Evolutionary conservation across 2,329 filamentous ascomycete species (phyloP).

Genomic region (Onygenales sp.): DNA sequence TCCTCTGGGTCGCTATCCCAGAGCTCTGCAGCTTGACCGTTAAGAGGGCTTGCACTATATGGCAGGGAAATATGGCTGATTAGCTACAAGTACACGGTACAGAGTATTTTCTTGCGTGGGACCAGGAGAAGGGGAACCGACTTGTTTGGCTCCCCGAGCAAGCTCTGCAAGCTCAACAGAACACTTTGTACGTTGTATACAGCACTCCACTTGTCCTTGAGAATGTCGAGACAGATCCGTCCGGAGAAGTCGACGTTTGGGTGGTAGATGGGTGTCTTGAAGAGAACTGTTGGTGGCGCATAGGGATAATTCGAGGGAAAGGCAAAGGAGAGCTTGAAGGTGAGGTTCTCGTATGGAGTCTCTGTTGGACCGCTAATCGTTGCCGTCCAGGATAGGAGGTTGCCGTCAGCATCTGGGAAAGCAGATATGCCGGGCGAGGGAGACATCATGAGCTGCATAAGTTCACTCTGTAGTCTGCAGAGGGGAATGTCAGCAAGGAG

Average conservation of each 20-base stretch:
- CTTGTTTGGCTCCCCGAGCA: slow-evolving; percentile 98
- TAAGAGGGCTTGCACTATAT: slow-evolving; percentile 76
- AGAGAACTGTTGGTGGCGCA: slow-evolving; percentile 78
- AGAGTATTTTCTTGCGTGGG: neutral
- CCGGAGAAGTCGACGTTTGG: slow-evolving; percentile 97
- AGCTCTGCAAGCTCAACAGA: slow-evolving; percentile 82
- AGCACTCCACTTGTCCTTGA: slow-evolving; percentile 98
- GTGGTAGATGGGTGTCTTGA: slow-evolving; percentile 98
- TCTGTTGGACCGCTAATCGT: slow-evolving; percentile 87
- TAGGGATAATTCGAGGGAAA: slow-evolving; percentile 95
- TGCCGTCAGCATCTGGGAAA: slow-evolving; percentile 82
- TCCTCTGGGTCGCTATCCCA: slow-evolving; percentile 85
- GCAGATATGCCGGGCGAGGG: slow-evolving; percentile 88
- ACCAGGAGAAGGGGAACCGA: slow-evolving; percentile 40
- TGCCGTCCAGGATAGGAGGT: slow-evolving; percentile 85
- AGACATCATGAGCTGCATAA: slow-evolving; percentile 97
- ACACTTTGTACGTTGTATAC: slow-evolving; percentile 96
- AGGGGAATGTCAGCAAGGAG: neutral
- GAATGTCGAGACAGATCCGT: slow-evolving; percentile 91
- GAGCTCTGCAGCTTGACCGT: slow-evolving; percentile 89
- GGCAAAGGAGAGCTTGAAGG: slow-evolving; percentile 82
- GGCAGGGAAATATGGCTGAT: neutral
- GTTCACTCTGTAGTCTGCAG: slow-evolving; percentile 79
- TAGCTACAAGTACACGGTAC: slow-evolving; percentile 7
- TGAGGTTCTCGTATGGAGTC: slow-evolving; percentile 81